Evolutionary conservation across 805 yeast species (phyloP).

Genomic region (Wickerhamiella siamensis): DNA sequence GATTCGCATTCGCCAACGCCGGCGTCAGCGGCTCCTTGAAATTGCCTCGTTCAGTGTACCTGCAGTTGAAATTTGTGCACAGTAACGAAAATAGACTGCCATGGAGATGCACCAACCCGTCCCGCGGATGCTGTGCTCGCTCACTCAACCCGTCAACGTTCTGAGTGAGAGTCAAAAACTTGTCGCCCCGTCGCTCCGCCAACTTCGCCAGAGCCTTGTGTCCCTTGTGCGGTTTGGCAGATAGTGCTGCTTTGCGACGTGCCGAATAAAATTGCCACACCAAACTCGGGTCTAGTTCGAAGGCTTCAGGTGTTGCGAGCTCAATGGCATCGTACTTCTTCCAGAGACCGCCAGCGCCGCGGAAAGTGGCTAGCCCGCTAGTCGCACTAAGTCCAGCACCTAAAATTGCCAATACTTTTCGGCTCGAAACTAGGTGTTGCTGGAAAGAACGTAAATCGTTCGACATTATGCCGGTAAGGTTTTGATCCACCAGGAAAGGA

Average conservation of each 20-base stretch:
- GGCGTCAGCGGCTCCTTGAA: conserved; percentile 45
- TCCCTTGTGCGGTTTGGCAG: conserved; percentile 59
- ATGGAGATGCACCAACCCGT: conserved; percentile 52
- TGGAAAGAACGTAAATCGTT: conserved; percentile 24
- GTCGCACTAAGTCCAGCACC: conserved; percentile 77
- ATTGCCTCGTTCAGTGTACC: conserved; percentile 38
- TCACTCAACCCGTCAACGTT: conserved; percentile 66
- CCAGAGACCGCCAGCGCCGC: conserved; percentile 69
- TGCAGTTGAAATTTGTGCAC: conserved; percentile 68
- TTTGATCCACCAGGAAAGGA: not conserved
- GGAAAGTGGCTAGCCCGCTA: conserved; percentile 62
- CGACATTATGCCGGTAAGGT: not conserved
- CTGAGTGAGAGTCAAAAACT: conserved; percentile 60
- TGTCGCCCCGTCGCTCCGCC: conserved; percentile 25
- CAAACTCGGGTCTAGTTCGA: conserved; percentile 63
- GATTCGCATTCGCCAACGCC: conserved; percentile 28
- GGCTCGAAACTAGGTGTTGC: conserved; percentile 21
- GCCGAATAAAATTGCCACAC: conserved; percentile 84
- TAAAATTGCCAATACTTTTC: conserved; percentile 33
- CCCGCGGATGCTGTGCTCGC: conserved; percentile 46
- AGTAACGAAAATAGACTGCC: conserved; percentile 61
- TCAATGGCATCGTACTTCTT: conserved; percentile 63
- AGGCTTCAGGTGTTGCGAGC: conserved; percentile 85
- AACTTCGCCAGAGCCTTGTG: conserved; percentile 57
- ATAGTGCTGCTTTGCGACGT: conserved; percentile 48